Conservation (phyloP, 2,329 filamentous ascomycete species). For the Exophiala sp. region DNA sequence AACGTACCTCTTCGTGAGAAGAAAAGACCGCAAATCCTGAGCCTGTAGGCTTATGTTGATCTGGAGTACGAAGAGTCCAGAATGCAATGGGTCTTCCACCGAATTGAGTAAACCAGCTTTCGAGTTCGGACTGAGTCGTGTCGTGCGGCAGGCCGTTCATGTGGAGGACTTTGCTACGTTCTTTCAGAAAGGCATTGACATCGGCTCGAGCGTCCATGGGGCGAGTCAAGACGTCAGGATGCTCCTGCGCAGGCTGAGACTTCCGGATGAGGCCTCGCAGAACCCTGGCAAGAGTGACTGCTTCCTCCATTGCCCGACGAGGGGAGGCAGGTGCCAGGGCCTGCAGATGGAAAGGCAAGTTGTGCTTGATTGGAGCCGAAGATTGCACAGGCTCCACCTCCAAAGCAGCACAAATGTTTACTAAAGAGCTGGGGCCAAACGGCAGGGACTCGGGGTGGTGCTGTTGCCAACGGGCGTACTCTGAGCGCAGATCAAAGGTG, state of each 20-base stretch:
- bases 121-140: slow-evolving; percentile 95
- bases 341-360: slow-evolving; percentile 95
- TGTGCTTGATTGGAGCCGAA: slow-evolving; percentile 97
- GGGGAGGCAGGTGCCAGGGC: slow-evolving; percentile 92
- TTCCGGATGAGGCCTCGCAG: slow-evolving; percentile 91
- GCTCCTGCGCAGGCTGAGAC: slow-evolving; percentile 88
- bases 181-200: slow-evolving; percentile 90
- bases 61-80: slow-evolving; percentile 95
- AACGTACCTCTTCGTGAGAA: slow-evolving; percentile 88
- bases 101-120: slow-evolving; percentile 99
- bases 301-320: slow-evolving; percentile 94
- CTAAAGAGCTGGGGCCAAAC: slow-evolving; percentile 90
- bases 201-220: slow-evolving; percentile 97
- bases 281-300: slow-evolving; percentile 87
- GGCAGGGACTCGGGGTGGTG: slow-evolving; percentile 97
- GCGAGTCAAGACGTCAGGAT: slow-evolving; percentile 88
- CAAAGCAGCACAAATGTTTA: slow-evolving; percentile 96
- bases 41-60: slow-evolving; percentile 99
- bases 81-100: slow-evolving; percentile 97
- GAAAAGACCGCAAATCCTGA: slow-evolving; percentile 98
- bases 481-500: slow-evolving; percentile 92
- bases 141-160: slow-evolving; percentile 97
- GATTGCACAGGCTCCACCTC: slow-evolving; percentile 98
- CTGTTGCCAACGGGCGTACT: slow-evolving; percentile 98
- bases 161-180: slow-evolving; percentile 96